A percentile compares a stretch with the other conserved stretches of the same genome.
Conservation (phyloP, 2,329 filamentous ascomycete species). For the Xylariales sp. region DNA sequence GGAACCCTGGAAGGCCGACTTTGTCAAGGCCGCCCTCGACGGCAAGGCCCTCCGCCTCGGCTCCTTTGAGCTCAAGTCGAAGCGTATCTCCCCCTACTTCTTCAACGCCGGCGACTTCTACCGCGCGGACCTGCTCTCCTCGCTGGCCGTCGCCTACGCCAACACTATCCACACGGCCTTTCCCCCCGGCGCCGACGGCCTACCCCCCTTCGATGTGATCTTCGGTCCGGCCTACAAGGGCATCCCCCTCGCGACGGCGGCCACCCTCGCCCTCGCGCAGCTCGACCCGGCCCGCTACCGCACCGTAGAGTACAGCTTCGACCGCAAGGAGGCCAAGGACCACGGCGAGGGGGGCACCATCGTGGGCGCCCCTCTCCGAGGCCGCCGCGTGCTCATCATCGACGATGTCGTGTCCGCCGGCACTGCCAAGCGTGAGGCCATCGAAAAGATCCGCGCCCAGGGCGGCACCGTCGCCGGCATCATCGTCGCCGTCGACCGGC, state of each 20-base stretch:
- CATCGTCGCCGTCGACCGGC: constrained; percentile 81
- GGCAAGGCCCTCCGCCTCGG: constrained; percentile 76
- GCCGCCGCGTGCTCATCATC: constrained; percentile 82
- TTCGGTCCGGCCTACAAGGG: constrained; percentile 97
- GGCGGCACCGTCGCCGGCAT: constrained; percentile 84
- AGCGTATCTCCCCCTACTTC: constrained; percentile 90
- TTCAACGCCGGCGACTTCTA: constrained; percentile 95
- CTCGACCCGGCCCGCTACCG: constrained; percentile 67
- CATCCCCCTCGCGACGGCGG: constrained; percentile 80
- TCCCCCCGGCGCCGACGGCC: constrained; percentile 23
- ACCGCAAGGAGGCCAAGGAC: constrained; percentile 93
- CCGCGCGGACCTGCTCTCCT: constrained; percentile 69
- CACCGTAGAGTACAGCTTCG: constrained; percentile 78
- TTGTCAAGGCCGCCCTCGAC: constrained; percentile 64
- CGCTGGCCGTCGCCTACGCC: constrained; percentile 80
- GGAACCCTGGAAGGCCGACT: constrained; percentile 64
- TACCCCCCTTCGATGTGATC: constrained; percentile 72
- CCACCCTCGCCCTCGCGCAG: constrained; percentile 70
- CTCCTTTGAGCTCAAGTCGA: constrained; percentile 86
- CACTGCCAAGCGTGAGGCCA: constrained; percentile 88
- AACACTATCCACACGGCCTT: constrained; percentile 49
- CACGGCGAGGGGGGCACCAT: constrained; percentile 94
- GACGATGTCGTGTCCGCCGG: constrained; percentile 97
- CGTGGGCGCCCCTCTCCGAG: constrained; percentile 80
- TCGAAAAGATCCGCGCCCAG: constrained; percentile 80